These are phyloP conservation scores for Candida golubevii DNA, from an alignment of 805 yeast species.

Conservation along the genomic window DNA sequence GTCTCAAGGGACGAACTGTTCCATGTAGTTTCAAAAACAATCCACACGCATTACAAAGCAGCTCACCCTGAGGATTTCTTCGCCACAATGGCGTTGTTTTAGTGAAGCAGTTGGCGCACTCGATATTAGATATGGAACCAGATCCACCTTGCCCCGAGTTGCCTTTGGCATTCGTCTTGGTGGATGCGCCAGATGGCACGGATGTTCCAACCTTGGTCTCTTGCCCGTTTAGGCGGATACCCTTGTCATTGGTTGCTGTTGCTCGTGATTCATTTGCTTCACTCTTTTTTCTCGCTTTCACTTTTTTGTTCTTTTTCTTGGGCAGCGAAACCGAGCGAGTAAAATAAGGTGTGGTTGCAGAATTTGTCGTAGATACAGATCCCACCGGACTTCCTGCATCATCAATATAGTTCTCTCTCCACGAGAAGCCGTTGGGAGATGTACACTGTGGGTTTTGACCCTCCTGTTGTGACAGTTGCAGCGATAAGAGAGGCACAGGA, in stretches of 20 bases:
- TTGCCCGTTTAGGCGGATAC: background rate
- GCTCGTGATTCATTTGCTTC: background rate
- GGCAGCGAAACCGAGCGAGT: slow-evolving; percentile 8
- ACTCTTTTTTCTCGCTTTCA: slow-evolving; percentile 5
- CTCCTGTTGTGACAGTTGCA: slow-evolving; percentile 4
- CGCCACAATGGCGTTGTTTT: slow-evolving; percentile 94
- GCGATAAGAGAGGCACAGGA: slow-evolving; percentile 1
- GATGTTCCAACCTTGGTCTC: background rate
- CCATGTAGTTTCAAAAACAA: slow-evolving; percentile 71
- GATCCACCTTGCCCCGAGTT: background rate
- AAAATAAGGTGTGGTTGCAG: slow-evolving; percentile 9
- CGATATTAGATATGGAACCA: slow-evolving; percentile 13
- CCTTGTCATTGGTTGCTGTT: background rate
- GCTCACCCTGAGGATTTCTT: slow-evolving; percentile 86
- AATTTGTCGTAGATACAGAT: slow-evolving; percentile 11
- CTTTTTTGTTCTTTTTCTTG: slow-evolving; percentile 10
- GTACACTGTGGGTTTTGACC: slow-evolving; percentile 1
- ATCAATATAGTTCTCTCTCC: slow-evolving; percentile 9
- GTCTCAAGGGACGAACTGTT: slow-evolving; percentile 85
- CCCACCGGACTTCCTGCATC: slow-evolving; percentile 9
- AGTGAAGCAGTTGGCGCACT: slow-evolving; percentile 88
- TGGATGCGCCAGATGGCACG: background rate
- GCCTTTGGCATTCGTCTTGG: background rate
- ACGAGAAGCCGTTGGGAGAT: background rate
- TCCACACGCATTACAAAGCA: slow-evolving; percentile 76